Conservation (phyloP, 495 filamentous ascomycete genomes). For the Immersiella caudata region DNA sequence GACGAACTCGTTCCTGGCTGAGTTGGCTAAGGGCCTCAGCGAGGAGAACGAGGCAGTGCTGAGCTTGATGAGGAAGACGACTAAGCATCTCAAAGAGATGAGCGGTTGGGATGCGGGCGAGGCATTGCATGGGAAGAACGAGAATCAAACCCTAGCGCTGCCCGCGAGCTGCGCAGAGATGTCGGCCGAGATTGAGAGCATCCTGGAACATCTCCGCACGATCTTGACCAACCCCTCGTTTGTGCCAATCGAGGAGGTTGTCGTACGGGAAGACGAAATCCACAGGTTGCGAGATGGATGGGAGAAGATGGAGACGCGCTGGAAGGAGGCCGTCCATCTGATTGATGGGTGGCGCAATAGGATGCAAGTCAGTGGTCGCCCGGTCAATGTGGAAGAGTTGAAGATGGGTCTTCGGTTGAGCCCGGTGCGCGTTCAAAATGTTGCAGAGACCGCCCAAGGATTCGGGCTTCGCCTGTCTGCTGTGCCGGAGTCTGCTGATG, state of each 20-base stretch:
- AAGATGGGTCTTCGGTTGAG: slow-evolving; percentile 73
- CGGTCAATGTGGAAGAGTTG: slow-evolving; percentile 81
- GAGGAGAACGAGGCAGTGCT: slow-evolving; percentile 92
- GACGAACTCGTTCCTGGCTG: slow-evolving; percentile 89
- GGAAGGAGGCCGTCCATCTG: slow-evolving; percentile 85
- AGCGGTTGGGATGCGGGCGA: slow-evolving; percentile 63
- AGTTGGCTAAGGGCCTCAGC: slow-evolving; percentile 82
- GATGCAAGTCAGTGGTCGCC: slow-evolving; percentile 75
- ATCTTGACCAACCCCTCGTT: slow-evolving; percentile 94
- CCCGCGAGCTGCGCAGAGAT: slow-evolving; percentile 72
- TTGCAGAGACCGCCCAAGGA: slow-evolving; percentile 50
- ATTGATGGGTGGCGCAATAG: slow-evolving; percentile 92
- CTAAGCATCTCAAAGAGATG: slow-evolving; percentile 73
- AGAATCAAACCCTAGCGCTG: slow-evolving; percentile 48
- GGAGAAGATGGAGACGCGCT: slow-evolving; percentile 87
- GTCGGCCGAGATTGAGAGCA: slow-evolving; percentile 67
- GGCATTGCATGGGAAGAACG: slow-evolving; percentile 28
- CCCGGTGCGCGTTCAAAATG: slow-evolving; percentile 56
- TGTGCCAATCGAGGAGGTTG: slow-evolving; percentile 92
- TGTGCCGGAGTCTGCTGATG: slow-evolving; percentile 44
- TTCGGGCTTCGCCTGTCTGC: slow-evolving; percentile 41
- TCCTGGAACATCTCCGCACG: slow-evolving; percentile 76
- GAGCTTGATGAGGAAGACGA: slow-evolving; percentile 67
- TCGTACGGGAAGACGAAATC: slow-evolving; percentile 88
- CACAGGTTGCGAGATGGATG: slow-evolving; percentile 76